Conservation (phyloP, 495 filamentous ascomycete species). For the Xylona heveae region DNA sequence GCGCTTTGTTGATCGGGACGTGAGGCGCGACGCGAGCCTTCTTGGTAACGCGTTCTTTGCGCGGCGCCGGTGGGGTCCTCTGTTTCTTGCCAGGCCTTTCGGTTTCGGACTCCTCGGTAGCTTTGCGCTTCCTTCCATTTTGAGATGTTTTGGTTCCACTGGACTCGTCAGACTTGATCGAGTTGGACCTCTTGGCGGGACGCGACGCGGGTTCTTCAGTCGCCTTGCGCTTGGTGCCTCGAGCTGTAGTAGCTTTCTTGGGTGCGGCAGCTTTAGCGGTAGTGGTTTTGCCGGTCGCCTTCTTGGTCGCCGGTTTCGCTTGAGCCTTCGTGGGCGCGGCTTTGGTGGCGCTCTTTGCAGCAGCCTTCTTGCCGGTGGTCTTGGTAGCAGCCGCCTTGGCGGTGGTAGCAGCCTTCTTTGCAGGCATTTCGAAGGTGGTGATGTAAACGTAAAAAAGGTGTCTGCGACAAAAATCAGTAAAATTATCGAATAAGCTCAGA, state of each 20-base stretch:
- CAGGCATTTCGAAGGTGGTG: background rate
- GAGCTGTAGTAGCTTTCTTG: background rate
- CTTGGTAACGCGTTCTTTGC: background rate
- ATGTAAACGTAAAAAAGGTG: too few species aligned
- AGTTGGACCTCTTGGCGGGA: constrained; percentile 1
- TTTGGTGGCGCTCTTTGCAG: constrained; percentile 5
- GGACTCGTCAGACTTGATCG: too few species aligned
- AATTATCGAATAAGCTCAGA: too few species aligned
- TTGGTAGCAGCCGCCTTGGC: background rate
- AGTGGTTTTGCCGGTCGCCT: constrained; percentile 5
- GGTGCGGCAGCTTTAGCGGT: constrained; percentile 2
- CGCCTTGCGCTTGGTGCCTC: background rate
- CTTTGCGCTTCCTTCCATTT: background rate
- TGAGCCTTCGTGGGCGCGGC: constrained; percentile 3
- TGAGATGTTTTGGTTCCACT: background rate
- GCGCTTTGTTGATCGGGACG: constrained; percentile 13
- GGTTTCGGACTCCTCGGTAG: background rate
- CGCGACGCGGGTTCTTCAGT: background rate
- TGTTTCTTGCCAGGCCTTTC: background rate
- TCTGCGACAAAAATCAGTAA: constrained; percentile 8
- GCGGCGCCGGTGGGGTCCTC: background rate
- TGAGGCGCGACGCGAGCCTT: background rate
- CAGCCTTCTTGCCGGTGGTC: constrained; percentile 2
- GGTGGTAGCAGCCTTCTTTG: constrained; percentile 3
- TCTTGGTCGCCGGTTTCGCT: constrained; percentile 2